Percentiles rank a stretch among this genome's conserved stretches.
These are phyloP conservation scores for Fusarium denticulatum DNA, from an alignment of 2,329 filamentous ascomycete species.

Conservation along the genomic window DNA sequence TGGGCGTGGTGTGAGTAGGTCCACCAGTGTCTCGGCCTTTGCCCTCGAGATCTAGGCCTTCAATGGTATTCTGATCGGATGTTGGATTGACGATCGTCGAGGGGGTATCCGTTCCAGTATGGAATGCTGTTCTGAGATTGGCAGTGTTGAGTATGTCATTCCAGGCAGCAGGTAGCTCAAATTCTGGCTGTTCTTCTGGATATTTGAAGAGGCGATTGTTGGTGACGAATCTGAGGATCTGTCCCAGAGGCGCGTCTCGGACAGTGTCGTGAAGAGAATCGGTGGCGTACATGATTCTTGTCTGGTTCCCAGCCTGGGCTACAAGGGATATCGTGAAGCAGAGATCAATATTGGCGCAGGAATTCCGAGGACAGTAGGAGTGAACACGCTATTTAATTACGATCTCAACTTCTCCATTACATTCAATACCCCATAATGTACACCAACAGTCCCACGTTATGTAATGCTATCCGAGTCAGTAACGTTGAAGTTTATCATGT, in stretches of 20 bases:
- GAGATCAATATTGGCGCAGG: accelerated
- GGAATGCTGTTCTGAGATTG: neutral
- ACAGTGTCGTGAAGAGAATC: constrained; percentile 44
- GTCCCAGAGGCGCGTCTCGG: constrained; percentile 66
- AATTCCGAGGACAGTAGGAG: accelerated
- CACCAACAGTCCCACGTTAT: accelerated
- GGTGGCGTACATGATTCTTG: neutral
- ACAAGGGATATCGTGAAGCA: accelerated
- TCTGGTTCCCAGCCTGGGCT: accelerated
- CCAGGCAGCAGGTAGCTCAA: constrained; percentile 58
- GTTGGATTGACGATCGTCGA: neutral
- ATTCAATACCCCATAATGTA: neutral
- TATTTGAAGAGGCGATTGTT: constrained; percentile 63
- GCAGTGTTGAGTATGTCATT: neutral
- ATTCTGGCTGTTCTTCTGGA: constrained; percentile 66
- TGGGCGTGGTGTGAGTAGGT: constrained; percentile 57
- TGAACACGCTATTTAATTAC: accelerated
- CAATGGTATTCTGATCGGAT: neutral
- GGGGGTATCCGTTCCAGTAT: neutral
- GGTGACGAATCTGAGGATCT: constrained; percentile 64
- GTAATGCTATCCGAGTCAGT: no score
- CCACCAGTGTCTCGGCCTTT: constrained; percentile 50
- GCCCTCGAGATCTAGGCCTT: constrained; percentile 45
- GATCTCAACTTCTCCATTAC: accelerated
- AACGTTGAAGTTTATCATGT: neutral